phyloP scores from a whole-genome alignment of 345 rosid genomes.

The Lepidium sativum region DNA sequence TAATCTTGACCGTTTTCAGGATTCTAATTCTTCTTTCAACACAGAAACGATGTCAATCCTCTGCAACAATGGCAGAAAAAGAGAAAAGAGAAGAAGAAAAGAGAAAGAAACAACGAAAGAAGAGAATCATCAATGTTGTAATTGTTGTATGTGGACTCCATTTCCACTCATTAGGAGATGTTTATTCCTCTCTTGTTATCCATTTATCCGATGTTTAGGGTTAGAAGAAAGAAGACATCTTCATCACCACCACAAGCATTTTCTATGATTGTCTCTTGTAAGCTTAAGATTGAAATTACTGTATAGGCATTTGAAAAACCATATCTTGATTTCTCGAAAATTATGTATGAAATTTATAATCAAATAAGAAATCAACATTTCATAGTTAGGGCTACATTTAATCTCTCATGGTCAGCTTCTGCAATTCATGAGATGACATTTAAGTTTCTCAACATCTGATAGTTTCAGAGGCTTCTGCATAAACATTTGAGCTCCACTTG shows the following conservation, averaged over 20 bases:
- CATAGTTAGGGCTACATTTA: conserved; percentile 4
- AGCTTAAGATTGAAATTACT: not conserved
- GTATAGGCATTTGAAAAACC: not conserved
- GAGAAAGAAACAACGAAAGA: conserved; percentile 3
- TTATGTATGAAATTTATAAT: not conserved
- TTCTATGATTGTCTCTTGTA: conserved; percentile 20
- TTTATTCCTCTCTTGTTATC: conserved; percentile 41
- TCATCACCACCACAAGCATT: conserved; percentile 47
- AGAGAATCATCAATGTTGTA: conserved; percentile 8
- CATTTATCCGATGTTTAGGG: conserved; percentile 48
- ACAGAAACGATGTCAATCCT: conserved; percentile 1
- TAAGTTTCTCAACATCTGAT: conserved; percentile 59
- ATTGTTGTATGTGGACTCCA: conserved; percentile 23
- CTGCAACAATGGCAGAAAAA: not conserved
- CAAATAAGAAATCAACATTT: conserved; percentile 4
- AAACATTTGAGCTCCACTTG: conserved; percentile 92
- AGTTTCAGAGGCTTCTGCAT: conserved; percentile 78
- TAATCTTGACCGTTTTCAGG: not conserved
- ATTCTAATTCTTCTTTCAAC: not conserved
- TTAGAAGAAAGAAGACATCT: conserved; percentile 37
- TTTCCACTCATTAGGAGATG: conserved; percentile 43
- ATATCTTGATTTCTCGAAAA: not conserved
- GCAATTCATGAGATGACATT: conserved; percentile 41
- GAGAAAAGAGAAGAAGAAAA: conserved; percentile 11
- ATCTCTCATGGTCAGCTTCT: conserved; percentile 10